These are phyloP conservation scores for Alternaria ethzedia DNA, from an alignment of 2,329 filamentous ascomycete species.

Conservation along the genomic window DNA sequence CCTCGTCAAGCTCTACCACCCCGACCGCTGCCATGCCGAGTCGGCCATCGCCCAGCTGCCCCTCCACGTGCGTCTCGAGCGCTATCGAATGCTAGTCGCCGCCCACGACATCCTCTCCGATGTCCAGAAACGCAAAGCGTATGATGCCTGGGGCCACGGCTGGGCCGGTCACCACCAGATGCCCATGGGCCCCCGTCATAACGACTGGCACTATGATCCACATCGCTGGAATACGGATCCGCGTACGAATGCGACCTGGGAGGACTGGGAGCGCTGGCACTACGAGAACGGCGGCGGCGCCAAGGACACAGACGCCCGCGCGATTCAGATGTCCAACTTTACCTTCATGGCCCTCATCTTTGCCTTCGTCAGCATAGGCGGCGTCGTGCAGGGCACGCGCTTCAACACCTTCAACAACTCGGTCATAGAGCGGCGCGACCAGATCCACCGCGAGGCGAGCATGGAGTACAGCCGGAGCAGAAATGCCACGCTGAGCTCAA, in stretches of 20 bases:
- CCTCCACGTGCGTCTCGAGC: conserved; percentile 73
- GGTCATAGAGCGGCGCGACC: conserved; percentile 70
- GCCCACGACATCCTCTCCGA: conserved; percentile 90
- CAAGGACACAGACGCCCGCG: conserved; percentile 49
- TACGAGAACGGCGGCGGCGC: conserved; percentile 32
- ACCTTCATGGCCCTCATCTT: conserved; percentile 78
- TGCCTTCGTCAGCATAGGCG: conserved; percentile 71
- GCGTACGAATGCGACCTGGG: conserved; percentile 89
- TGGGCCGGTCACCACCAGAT: conserved; percentile 63
- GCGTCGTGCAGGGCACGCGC: conserved; percentile 73
- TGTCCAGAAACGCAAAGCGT: conserved; percentile 76
- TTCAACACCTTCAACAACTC: conserved; percentile 67
- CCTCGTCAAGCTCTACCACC: conserved; percentile 95
- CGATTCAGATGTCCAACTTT: conserved; percentile 77
- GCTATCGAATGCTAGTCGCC: conserved; percentile 86
- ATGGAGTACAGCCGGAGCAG: conserved; percentile 65
- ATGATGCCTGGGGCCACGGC: conserved; percentile 81
- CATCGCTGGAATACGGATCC: conserved; percentile 49
- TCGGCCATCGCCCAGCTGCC: conserved; percentile 56
- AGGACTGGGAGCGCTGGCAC: conserved; percentile 82
- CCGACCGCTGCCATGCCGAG: conserved; percentile 65
- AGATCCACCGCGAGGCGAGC: conserved; percentile 70
- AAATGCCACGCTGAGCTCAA: conserved; percentile 56
- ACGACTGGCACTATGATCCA: conserved; percentile 36
- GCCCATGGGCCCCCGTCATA: conserved; percentile 26